phyloP scores from a whole-genome alignment of 768 basidiomycete genomes.

The Pulveroboletus frians region DNA sequence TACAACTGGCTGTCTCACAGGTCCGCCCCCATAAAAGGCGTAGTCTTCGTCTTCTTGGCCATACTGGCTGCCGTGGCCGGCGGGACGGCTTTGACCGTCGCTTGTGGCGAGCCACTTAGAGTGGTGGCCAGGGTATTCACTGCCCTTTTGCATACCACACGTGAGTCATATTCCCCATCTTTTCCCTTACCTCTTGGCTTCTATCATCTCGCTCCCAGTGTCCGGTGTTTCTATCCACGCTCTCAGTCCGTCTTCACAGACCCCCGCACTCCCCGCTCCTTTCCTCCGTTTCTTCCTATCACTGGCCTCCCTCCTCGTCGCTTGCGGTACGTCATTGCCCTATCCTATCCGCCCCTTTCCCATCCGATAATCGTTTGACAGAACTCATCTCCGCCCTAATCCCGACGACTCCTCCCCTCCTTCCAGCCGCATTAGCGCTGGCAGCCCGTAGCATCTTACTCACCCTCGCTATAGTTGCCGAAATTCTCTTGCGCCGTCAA shows the following conservation, averaged over 20 bases:
- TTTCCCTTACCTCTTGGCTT: neutral
- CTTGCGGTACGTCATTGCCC: constrained; percentile 22
- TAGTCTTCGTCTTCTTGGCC: constrained; percentile 17
- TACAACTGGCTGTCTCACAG: constrained; percentile 8
- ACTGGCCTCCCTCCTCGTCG: constrained; percentile 19
- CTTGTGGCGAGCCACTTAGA: constrained; percentile 12
- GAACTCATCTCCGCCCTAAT: constrained; percentile 26
- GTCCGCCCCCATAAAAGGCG: constrained; percentile 5
- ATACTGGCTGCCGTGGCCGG: constrained; percentile 22
- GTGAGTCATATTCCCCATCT: constrained; percentile 9
- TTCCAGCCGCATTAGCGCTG: constrained; percentile 23
- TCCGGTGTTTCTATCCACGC: constrained; percentile 25
- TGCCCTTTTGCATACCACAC: constrained; percentile 17
- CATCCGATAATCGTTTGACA: constrained; percentile 1
- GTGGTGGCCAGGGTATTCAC: constrained; percentile 14
- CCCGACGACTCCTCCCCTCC: constrained; percentile 20
- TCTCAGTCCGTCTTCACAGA: constrained; percentile 8
- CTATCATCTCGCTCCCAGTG: constrained; percentile 13
- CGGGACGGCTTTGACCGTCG: constrained; percentile 17
- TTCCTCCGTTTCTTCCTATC: constrained; percentile 15
- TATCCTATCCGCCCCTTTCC: no score
- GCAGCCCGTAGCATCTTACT: constrained; percentile 21
- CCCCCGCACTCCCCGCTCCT: constrained; percentile 1
- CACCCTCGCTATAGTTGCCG: constrained; percentile 9
- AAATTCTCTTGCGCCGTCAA: constrained; percentile 5